Base-by-base conservation (phyloP, 768 basidiomycete species). In the Auriscalpium vulgare region DNA sequence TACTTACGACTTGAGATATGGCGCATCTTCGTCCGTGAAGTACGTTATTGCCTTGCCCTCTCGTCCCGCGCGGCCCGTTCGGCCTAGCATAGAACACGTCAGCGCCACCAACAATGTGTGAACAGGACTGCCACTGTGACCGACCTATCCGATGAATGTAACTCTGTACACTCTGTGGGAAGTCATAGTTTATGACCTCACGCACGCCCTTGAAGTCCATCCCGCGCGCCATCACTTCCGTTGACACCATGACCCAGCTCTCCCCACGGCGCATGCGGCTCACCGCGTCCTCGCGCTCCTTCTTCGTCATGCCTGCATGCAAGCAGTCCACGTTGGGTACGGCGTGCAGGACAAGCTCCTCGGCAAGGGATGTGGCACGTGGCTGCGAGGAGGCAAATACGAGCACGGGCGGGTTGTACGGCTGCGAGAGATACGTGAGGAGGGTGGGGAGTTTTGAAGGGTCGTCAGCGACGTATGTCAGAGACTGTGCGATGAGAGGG, bases 151-250 rank as follows among this genome's bases (percentile, higher is more conserved):
- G 80, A 70, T 99, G 97, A 45, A 99, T 81, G 66, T 99, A 99
- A 65, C 90, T 94, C 69, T 95, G 93, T 2, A 95, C 87, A 54
- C 84, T 95, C 40, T 88, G 93, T 3, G 97, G 97, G 71, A 98
- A 97, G 71, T 97, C 95, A 65, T 90, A 95, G 69, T 97, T 99
- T 66, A 98, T 87, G 10, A 99, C 94, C 66, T 97, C 90, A 56
- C 85, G 77, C 51, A 95, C 83, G 10, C 95, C 94, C 68, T 87
- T 89, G 75, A 99, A 98, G 67, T 98, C 97, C 87, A 99, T 94
- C 3, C 97, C 97, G 62, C 97, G 81, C 21, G 92, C 93, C 91
- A 98, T 90, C 51, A 98, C 90, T 68, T 99, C 97, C 21, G 97
- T 99, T 61, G 87, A 91, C 47, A 99, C 81, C 81, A 98, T 82